Evolutionary conservation across 345 rosid genomes (phyloP).

Genomic region (Lepidium didymum): DNA sequence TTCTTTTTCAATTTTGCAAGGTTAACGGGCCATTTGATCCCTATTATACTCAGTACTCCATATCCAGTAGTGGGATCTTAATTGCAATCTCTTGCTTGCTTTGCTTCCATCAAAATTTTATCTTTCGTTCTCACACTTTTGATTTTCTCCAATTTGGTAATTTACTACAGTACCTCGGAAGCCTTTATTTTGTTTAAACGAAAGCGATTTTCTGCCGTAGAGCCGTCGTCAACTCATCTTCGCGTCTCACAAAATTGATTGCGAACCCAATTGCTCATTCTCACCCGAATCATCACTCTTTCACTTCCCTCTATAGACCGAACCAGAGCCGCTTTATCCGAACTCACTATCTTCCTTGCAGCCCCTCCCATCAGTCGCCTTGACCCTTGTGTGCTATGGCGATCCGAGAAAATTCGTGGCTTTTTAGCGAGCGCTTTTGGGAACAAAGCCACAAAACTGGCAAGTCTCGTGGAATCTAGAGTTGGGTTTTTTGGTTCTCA

Average conservation of each 20-base stretch:
- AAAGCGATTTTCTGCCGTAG: constrained; percentile 36
- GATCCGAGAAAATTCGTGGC: constrained; percentile 28
- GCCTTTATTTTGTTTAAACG: constrained; percentile 13
- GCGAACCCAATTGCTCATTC: constrained; percentile 12
- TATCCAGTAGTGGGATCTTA: background rate
- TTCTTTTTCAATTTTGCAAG: no score
- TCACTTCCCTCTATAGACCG: constrained; percentile 10
- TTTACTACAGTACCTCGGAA: background rate
- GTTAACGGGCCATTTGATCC: no score
- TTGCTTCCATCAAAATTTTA: background rate
- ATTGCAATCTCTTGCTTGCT: background rate
- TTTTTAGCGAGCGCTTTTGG: constrained; percentile 31
- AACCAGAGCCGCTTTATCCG: constrained; percentile 24
- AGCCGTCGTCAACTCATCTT: constrained; percentile 27
- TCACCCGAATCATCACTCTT: constrained; percentile 1
- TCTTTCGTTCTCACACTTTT: background rate
- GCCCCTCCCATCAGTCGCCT: constrained; percentile 8
- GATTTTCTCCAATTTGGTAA: background rate
- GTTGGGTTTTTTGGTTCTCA: constrained; percentile 24
- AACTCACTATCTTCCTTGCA: constrained; percentile 9
- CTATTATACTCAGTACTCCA: background rate
- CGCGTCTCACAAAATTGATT: constrained; percentile 31
- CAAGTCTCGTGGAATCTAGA: constrained; percentile 28
- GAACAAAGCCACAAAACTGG: constrained; percentile 24
- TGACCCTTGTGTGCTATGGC: constrained; percentile 30